Percentiles rank a stretch among this genome's conserved stretches.
Evolutionary conservation across 768 basidiomycete species (phyloP).

Genomic region (Boletus rubescentipes): DNA sequence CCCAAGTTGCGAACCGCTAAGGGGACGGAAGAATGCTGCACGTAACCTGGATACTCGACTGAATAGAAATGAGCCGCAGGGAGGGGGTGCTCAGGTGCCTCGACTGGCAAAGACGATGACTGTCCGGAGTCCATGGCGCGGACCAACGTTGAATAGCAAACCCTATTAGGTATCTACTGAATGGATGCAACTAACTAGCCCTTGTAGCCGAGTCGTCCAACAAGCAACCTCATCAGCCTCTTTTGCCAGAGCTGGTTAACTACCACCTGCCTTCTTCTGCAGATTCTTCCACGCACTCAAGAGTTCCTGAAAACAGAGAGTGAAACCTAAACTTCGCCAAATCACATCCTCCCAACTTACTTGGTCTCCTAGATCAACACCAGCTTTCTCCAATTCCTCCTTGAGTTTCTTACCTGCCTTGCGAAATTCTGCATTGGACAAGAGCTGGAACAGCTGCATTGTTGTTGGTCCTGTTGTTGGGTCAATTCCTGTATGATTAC

Average conservation of each 20-base stretch:
- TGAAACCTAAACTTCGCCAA: not conserved
- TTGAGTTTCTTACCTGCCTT: conserved; percentile 44
- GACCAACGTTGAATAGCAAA: conserved; percentile 8
- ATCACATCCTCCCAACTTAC: conserved; percentile 34
- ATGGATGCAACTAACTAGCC: not conserved
- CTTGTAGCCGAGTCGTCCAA: not conserved
- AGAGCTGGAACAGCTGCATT: conserved; percentile 54
- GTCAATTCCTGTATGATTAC: conserved; percentile 45
- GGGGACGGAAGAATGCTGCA: conserved; percentile 58
- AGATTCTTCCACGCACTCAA: conserved; percentile 39
- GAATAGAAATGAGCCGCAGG: conserved; percentile 68
- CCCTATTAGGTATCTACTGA: not conserved
- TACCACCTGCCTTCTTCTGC: conserved; percentile 28
- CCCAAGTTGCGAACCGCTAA: conserved; percentile 66
- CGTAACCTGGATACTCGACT: conserved; percentile 90
- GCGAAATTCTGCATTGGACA: conserved; percentile 52
- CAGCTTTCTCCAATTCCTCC: conserved; percentile 55
- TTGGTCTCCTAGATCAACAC: conserved; percentile 55
- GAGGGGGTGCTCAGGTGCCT: conserved; percentile 44
- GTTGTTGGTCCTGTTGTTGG: conserved; percentile 45
- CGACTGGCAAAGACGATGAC: conserved; percentile 12
- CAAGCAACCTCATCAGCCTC: not conserved
- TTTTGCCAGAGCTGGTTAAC: conserved; percentile 2
- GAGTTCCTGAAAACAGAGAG: conserved; percentile 40
- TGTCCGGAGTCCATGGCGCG: conserved; percentile 12